Evolutionary conservation across 2,329 filamentous ascomycete genomes (phyloP).

Genomic region (Xylaria sp.): DNA sequence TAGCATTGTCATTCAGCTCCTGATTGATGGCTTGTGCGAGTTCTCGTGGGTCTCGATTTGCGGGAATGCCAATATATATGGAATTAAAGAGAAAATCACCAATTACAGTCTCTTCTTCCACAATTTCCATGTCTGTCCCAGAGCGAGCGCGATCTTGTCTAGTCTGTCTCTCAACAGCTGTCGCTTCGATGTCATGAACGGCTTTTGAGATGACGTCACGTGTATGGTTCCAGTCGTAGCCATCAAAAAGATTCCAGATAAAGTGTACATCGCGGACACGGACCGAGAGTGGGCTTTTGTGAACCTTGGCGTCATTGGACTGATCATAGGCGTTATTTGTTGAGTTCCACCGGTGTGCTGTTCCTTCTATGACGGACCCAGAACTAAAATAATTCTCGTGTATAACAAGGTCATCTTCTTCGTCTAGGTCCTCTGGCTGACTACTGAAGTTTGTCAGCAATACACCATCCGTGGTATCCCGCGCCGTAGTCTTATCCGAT

Average conservation of each 20-base stretch:
- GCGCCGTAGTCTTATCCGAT: conserved; percentile 55
- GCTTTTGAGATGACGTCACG: conserved; percentile 87
- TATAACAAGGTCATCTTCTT: conserved; percentile 71
- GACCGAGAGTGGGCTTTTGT: conserved; percentile 78
- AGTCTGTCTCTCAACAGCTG: conserved; percentile 79
- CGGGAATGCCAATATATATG: conserved; percentile 93
- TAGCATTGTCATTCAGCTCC: conserved; percentile 84
- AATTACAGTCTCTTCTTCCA: conserved; percentile 86
- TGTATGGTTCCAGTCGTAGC: conserved; percentile 94
- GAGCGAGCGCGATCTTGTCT: conserved; percentile 66
- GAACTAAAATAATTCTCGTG: conserved; percentile 81
- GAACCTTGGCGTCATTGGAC: conserved; percentile 69
- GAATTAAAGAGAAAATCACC: conserved; percentile 98
- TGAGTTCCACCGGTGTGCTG: conserved; percentile 84
- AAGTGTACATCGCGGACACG: conserved; percentile 87
- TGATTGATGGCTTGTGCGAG: conserved; percentile 87
- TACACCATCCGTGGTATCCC: conserved; percentile 60
- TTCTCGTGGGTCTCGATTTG: conserved; percentile 85
- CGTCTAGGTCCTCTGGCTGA: conserved; percentile 58
- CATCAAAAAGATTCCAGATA: conserved; percentile 98
- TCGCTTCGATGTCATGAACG: conserved; percentile 86
- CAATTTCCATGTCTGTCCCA: conserved; percentile 71
- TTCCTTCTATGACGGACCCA: conserved; percentile 69
- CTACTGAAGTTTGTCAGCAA: conserved; percentile 58
- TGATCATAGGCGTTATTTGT: conserved; percentile 78